Base-by-base conservation (phyloP, 1,284 basidiomycete genomes). In the Sanghuangporus baumii region DNA sequence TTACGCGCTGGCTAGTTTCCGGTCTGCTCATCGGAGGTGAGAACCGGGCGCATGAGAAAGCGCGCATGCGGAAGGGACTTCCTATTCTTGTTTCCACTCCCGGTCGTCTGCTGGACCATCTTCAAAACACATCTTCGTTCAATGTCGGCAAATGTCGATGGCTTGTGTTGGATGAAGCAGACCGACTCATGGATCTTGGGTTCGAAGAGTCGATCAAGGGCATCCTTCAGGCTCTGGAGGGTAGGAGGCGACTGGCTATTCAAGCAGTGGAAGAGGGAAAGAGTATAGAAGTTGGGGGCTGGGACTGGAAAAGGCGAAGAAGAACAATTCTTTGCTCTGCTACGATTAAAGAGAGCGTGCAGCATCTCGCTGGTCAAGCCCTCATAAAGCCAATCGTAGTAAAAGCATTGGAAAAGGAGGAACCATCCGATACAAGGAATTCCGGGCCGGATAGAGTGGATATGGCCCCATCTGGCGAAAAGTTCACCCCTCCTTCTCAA, bases 141-240 rank as follows among this genome's bases (percentile, higher is more conserved):
- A 91, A 96, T 68, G 87, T 94, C 58, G 92, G 91, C 60, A 97
- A 97, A 76, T 94, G 93, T 70, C 86, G 93, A 60, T 99, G 96
- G 94, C 81, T 99, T 16, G 88, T 99, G 0, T 84, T 99, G 36
- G 97, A 99, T 72, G 97, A 99, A 77, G 96, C 97, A 2, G 97
- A 99, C 76, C 80, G 96, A 11, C 74, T 92, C 47, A 88, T 90
- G 82, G 89, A 92, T 69, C 78, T 86, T 47, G 83, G 85, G 0
- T 84, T 87, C 64, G 84, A 85, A 67, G 83, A 86, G 69, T 81
- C 80, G 0, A 79, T 86, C 62, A 84, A 83, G 55, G 95, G 93
- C 0, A 98, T 99, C 68, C 77, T 98, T 60, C 86, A 89, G 69
- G 88, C 90, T 12, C 74, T 98, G 14, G 93, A 96, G 62, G 93